A percentile compares a stretch with the other conserved stretches of the same genome.
phyloP scores from a whole-genome alignment of 176 grass and related monocot species.

The Ampelocalamus luodianensis region DNA sequence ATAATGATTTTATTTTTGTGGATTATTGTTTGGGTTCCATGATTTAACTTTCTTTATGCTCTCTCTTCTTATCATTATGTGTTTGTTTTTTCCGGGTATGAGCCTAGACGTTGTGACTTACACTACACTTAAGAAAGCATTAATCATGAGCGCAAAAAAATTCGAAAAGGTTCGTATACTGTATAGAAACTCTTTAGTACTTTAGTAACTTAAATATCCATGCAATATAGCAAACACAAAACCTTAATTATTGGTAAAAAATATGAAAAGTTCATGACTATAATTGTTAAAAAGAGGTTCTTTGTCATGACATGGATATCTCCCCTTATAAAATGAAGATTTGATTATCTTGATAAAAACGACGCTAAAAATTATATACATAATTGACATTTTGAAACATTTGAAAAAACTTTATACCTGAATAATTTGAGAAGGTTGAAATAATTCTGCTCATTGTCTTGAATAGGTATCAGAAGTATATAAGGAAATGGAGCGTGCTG shows the following conservation, averaged over 20 bases:
- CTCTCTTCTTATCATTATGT: not conserved
- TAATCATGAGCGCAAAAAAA: slow-evolving; percentile 80
- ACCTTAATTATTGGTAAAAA: not conserved
- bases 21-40: slow-evolving; percentile 29
- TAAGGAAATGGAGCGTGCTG: slow-evolving; percentile 71
- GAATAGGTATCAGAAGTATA: slow-evolving; percentile 67
- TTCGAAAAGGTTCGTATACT: slow-evolving; percentile 63
- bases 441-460: not conserved
- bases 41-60: slow-evolving; percentile 23
- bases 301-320: not conserved
- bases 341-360: not conserved
- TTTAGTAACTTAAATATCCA: slow-evolving; percentile 20
- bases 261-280: not conserved
- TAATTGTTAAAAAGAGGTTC: not conserved
- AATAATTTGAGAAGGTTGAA: slow-evolving; percentile 13
- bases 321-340: not conserved
- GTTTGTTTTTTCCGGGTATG: slow-evolving; percentile 61
- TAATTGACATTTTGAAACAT: slow-evolving; percentile 13
- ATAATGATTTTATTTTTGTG: not conserved
- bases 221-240: not conserved
- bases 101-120: slow-evolving; percentile 93
- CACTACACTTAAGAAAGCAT: slow-evolving; percentile 94
- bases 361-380: slow-evolving; percentile 1
- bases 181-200: not conserved
- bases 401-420: not conserved